A percentile compares a stretch with the other conserved stretches of the same genome.
Conservation (phyloP, 208 protist species). For the Acanthamoeba sp. region DNA sequence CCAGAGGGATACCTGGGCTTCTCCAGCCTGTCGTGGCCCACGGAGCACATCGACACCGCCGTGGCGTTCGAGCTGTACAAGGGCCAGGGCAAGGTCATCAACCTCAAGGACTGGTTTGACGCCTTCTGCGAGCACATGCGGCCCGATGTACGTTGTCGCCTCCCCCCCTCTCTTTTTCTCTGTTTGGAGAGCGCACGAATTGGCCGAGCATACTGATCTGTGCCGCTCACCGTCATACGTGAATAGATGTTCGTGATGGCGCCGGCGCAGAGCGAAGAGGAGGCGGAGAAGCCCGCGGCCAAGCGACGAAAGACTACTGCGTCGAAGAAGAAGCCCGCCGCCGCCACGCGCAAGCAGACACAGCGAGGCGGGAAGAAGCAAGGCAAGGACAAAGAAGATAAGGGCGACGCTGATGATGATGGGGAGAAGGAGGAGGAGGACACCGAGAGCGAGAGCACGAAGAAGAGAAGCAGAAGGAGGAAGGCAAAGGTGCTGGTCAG, state of each 20-base stretch:
- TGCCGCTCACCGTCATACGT: background rate
- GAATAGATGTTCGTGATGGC: background rate
- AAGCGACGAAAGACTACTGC: background rate
- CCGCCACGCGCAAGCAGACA: background rate
- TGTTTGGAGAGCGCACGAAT: too few relatives aligned
- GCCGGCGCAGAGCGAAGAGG: background rate
- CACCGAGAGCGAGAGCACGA: background rate
- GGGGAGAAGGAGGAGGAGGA: background rate
- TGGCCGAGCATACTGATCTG: too few relatives aligned
- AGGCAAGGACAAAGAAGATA: background rate
- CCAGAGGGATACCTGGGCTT: background rate
- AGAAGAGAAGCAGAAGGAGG: background rate
- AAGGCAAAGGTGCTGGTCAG: background rate
- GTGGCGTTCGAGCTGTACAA: constrained; percentile 34
- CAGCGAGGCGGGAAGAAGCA: background rate
- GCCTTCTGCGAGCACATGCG: constrained; percentile 15
- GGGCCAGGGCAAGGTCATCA: constrained; percentile 15
- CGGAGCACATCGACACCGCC: background rate
- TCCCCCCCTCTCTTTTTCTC: too few relatives aligned
- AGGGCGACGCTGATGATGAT: too few relatives aligned
- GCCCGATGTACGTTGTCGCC: background rate
- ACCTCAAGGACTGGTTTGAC: constrained; percentile 43
- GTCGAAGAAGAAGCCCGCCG: background rate
- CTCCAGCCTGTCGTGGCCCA: background rate
- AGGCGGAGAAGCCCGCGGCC: background rate